Evolutionary conservation across 2,329 filamentous ascomycete species (phyloP), one percentile per base, ranked within the genome.

Genomic region (Fusarium sp.): DNA sequence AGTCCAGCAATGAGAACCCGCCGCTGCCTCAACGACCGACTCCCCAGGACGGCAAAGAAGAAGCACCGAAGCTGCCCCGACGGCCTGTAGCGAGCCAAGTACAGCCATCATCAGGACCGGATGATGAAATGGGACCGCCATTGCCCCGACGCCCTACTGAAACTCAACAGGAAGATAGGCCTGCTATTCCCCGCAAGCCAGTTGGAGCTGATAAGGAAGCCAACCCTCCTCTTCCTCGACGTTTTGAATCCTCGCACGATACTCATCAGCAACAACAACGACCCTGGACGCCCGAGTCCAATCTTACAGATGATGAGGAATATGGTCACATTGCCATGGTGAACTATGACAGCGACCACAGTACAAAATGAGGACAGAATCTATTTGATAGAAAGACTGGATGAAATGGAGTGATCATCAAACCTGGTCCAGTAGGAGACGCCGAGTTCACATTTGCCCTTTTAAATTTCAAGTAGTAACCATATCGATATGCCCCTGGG

Each of bases 261-360:
- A 47, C 68, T 10, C 41, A 64, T 12, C 62, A 64, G 20, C 54
- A 64, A n/a, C 54, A 72, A 42, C 50, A 70, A 14, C 74, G 78
- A 24, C 73, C 79, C 13, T 65, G 75, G 51, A 79, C 80, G 9
- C 78, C 77, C 7, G 75, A 74, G 8, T 75, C 78, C 10, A 77
- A 79, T 60, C 61, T 66, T 22, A 72, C 73, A 3, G 82, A 83
- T 13, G 81, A 84, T 15, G 83, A 81, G 22, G 81, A 81, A 39
- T 82, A 81, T 52, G 73, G 72, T 5, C 78, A 76, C 9, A 85
- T 85, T 39, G 75, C 68, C 30, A 83, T 85, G 84, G 77, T 82
- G 28, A 78, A 81, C 47, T 79, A 85, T 42, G 82, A 82, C 18
- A 79, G 68, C 10, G 72, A 74, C 24, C 41, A 62, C 28, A 74